Base-by-base conservation (phyloP, 768 basidiomycete species). In the Hysterangium stoloniferum region DNA sequence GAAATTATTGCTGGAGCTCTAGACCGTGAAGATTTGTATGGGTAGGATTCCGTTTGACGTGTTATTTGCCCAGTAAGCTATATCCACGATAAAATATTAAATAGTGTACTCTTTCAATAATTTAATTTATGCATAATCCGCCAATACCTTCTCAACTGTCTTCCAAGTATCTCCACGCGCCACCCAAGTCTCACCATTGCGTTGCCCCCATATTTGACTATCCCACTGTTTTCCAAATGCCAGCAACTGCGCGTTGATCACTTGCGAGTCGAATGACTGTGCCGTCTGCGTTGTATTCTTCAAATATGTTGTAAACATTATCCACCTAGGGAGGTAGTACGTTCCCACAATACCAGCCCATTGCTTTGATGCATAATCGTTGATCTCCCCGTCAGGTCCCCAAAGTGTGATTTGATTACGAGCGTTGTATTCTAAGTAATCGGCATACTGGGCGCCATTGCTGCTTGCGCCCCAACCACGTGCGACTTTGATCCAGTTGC, bases 371-470 rank as follows among this genome's bases (percentile, higher is more conserved):
- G 70, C 71, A 42, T 72, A 72, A 52, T 71, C 70, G 48, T 66
- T 64, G 62, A 68, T 69, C 59, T 71, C 57, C 13, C 70, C 68
- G 15, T 59, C 61, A 3, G 68, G 69, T 20, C 71, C 71, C 70
- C 71, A 71, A 24, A 71, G 66, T 27, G 69, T 71, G 56, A 71
- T 62, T 57, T 72, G 71, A 55, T 71, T 72, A 19, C 69, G 59
- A 15, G 71, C 67, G 41, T 65, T 61, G 48, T 68, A 69, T 52
- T 66, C 68, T 22, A 72, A 61, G 51, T 66, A 69, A 22, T 56
- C 55, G 0, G 61, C 65, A 46, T 68, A 69, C n/a, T 64, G 55
- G 42, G 47, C 48, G 33, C 68, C 60, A 8, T 37, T 37, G 13
- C 17, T 8, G 9, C 54, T 60, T 34, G 57, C 41, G 17, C 64